Evolutionary conservation across 2,329 filamentous ascomycete species (phyloP).

Genomic region (Colletotrichum gloeosporioides): DNA sequence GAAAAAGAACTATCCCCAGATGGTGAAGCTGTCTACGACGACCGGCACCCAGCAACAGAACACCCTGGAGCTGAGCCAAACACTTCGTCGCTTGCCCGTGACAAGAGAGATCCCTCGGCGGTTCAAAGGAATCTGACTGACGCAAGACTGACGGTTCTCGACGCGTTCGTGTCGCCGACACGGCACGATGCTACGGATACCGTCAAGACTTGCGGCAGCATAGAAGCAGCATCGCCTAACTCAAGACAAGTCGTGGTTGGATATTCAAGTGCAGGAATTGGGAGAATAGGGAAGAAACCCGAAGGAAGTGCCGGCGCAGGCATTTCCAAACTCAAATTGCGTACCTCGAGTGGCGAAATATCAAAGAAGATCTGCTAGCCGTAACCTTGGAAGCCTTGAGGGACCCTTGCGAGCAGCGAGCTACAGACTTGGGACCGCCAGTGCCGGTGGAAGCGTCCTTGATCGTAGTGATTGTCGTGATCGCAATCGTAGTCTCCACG

Average conservation of each 20-base stretch:
- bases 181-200: not conserved
- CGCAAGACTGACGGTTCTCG: not conserved
- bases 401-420: too few species aligned
- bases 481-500: too few species aligned
- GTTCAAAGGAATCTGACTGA: not conserved
- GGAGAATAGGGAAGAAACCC: not conserved
- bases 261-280: not conserved
- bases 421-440: too few species aligned
- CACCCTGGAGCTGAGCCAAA: not conserved
- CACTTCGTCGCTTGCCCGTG: not conserved
- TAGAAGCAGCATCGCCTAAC: not conserved
- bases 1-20: too few species aligned
- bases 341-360: too few species aligned
- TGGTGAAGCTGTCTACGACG: too few species aligned
- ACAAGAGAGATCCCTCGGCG: not conserved
- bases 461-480: too few species aligned
- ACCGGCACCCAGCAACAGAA: too few species aligned
- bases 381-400: too few species aligned
- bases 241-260: not conserved
- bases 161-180: not conserved
- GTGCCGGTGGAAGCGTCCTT: too few species aligned
- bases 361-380: too few species aligned
- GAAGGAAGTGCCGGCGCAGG: not conserved
- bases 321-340: not conserved
- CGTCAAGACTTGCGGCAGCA: too few species aligned